Evolutionary conservation across 1,139 yeast species (phyloP).

Genomic region (Pneumocystis murina): DNA sequence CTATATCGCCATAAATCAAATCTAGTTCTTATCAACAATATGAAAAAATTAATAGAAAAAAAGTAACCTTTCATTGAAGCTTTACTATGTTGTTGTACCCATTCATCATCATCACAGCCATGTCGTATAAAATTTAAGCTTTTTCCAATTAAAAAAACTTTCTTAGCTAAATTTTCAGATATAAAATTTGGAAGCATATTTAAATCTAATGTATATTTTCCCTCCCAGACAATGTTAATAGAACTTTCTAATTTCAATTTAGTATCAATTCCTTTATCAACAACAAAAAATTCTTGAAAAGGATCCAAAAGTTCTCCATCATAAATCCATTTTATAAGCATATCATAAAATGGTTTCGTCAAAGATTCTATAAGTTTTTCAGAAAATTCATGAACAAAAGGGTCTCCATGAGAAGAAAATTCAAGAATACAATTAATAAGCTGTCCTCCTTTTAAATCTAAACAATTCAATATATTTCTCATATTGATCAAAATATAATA

Average conservation of each 20-base stretch:
- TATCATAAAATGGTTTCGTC: slow-evolving; percentile 47
- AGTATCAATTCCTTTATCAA: slow-evolving; percentile 14
- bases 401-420: slow-evolving; percentile 51
- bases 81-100: slow-evolving; percentile 32
- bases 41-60: not conserved
- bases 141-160: slow-evolving; percentile 64
- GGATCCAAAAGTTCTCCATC: slow-evolving; percentile 48
- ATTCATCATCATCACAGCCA: slow-evolving; percentile 47
- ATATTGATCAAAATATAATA: not conserved
- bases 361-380: slow-evolving; percentile 34
- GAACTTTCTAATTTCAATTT: slow-evolving; percentile 1
- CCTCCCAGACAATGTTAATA: slow-evolving; percentile 21
- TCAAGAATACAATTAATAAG: slow-evolving; percentile 41
- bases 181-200: slow-evolving; percentile 49
- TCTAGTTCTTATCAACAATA: not conserved
- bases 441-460: slow-evolving; percentile 34
- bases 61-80: slow-evolving; percentile 20
- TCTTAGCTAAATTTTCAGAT: slow-evolving; percentile 32
- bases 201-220: slow-evolving; percentile 21
- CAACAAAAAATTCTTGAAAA: slow-evolving; percentile 57
- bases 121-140: slow-evolving; percentile 52
- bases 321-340: slow-evolving; percentile 52
- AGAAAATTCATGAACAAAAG: slow-evolving; percentile 32
- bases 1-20: slow-evolving; percentile 18
- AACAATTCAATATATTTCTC: slow-evolving; percentile 9